Conservation (phyloP, 352 stramenopile species). For the Thalassiosira livingstoniorum region DNA sequence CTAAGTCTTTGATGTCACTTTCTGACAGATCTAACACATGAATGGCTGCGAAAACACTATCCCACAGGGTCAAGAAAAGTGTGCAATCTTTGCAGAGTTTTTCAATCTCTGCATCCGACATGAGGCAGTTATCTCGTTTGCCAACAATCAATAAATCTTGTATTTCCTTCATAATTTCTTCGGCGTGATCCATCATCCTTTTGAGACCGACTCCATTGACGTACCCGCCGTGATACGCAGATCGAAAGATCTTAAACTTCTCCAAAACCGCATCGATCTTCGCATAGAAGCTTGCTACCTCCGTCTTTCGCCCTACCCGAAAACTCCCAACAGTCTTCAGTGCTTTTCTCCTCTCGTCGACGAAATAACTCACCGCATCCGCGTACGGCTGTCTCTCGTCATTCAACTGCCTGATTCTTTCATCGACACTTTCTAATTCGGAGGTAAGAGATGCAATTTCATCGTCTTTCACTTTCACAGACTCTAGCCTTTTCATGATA, state of each 20-base stretch:
- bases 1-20: neutral
- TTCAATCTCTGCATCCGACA: neutral
- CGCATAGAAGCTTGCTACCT: neutral
- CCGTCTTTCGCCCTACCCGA: neutral
- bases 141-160: neutral
- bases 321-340: neutral
- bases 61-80: slow-evolving; percentile 16
- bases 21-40: slow-evolving; percentile 3
- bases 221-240: slow-evolving; percentile 9
- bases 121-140: neutral
- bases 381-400: neutral
- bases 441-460: neutral
- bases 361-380: neutral
- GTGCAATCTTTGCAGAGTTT: slow-evolving; percentile 14
- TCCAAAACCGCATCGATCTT: slow-evolving; percentile 3
- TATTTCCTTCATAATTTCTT: slow-evolving; percentile 12
- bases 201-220: slow-evolving; percentile 19
- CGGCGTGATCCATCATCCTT: neutral
- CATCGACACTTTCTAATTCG: slow-evolving; percentile 2
- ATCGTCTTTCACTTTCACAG: neutral
- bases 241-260: neutral
- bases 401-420: neutral
- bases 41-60: slow-evolving; percentile 11
- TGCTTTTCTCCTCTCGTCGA: neutral
- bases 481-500: neutral